Conservation (phyloP, 2,329 filamentous ascomycete genomes). For the Orbilia javanica region DNA sequence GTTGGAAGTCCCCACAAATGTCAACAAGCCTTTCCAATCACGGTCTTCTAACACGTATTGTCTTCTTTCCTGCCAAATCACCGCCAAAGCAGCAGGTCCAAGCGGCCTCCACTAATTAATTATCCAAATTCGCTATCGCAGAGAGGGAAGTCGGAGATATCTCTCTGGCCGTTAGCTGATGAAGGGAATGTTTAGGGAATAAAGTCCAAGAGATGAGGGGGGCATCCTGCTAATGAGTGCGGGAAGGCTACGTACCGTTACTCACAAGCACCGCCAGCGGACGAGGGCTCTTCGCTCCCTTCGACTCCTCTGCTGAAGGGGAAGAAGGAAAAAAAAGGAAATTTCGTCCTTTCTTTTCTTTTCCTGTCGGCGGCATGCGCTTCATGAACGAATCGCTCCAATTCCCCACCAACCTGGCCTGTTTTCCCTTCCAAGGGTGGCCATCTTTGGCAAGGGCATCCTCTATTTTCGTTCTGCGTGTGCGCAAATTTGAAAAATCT, state of each 20-base stretch:
- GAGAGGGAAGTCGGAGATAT: conserved; percentile 46
- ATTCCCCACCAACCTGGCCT: conserved; percentile 56
- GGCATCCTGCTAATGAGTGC: conserved; percentile 51
- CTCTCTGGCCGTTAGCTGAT: not conserved
- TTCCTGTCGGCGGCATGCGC: conserved; percentile 57
- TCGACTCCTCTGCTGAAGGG: not conserved
- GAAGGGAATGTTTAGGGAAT: conserved; percentile 28
- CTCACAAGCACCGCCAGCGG: conserved; percentile 1
- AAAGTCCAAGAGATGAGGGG: conserved; percentile 47
- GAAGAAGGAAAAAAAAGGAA: conserved; percentile 42
- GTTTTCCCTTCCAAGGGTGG: conserved; percentile 49
- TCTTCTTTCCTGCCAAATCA: conserved; percentile 12
- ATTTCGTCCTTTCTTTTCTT: conserved; percentile 53
- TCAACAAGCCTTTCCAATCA: conserved; percentile 44
- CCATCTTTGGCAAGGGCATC: conserved; percentile 28
- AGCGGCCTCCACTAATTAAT: conserved; percentile 33
- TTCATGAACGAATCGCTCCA: conserved; percentile 57
- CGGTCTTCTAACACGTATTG: conserved; percentile 47
- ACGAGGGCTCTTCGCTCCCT: conserved; percentile 30
- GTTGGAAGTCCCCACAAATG: conserved; percentile 28
- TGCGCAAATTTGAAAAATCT: conserved; percentile 57
- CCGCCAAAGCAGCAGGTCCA: conserved; percentile 48
- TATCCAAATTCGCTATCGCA: conserved; percentile 26
- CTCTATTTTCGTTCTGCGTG: conserved; percentile 27
- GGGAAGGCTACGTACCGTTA: conserved; percentile 50